Conservation (phyloP, 192 early-diverging fungal species). For the Mortierella claussenii region DNA sequence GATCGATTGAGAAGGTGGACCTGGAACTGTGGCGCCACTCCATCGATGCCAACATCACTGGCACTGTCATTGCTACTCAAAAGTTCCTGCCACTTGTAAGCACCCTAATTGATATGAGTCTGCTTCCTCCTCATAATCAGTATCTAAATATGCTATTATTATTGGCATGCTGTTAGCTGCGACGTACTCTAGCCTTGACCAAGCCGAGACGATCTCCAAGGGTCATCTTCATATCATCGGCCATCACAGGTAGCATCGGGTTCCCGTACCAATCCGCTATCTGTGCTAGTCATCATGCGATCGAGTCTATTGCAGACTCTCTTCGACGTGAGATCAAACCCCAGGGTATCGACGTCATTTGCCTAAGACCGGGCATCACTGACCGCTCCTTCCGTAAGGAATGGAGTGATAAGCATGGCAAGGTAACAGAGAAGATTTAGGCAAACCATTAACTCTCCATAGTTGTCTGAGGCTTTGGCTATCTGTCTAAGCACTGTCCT, state of each 20-base stretch:
- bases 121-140: too few species aligned
- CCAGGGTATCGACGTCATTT: conserved; percentile 60
- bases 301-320: conserved; percentile 55
- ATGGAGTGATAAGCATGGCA: too few species aligned
- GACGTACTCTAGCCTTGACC: conserved; percentile 36
- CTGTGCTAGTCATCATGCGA: conserved; percentile 60
- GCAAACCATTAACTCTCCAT: too few species aligned
- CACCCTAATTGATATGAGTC: too few species aligned
- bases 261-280: conserved; percentile 47
- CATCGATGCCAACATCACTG: conserved; percentile 34
- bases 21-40: conserved; percentile 28
- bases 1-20: conserved; percentile 41
- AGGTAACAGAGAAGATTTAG: background rate
- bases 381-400: conserved; percentile 36
- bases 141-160: too few species aligned
- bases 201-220: conserved; percentile 36
- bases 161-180: conserved; percentile 2
- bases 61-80: conserved; percentile 38
- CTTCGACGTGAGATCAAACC: conserved; percentile 57
- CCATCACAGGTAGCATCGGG: conserved; percentile 42
- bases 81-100: conserved; percentile 41
- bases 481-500: too few species aligned
- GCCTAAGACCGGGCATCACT: conserved; percentile 23
- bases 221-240: conserved; percentile 31
- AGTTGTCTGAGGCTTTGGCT: too few species aligned